A percentile compares a stretch with the other conserved stretches of the same genome.
Evolutionary conservation across 768 basidiomycete species (phyloP).

Genomic region (Strobilomyces echinocephalus): DNA sequence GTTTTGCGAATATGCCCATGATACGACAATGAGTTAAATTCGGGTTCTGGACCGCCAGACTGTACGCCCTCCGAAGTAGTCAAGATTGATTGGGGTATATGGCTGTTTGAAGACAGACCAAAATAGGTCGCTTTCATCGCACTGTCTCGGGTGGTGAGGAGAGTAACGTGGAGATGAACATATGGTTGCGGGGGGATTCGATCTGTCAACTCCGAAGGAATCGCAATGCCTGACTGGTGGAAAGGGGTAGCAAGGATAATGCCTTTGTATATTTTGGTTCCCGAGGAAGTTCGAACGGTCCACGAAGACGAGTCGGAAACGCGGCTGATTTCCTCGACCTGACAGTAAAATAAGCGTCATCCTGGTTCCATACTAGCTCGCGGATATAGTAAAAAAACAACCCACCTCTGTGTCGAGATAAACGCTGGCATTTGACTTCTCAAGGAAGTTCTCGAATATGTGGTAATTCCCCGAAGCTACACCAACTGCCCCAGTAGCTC

Average conservation of each 20-base stretch:
- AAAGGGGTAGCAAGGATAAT: conserved; percentile 87
- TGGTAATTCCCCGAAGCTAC: conserved; percentile 79
- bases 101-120: conserved; percentile 39
- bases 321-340: conserved; percentile 53
- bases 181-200: conserved; percentile 70
- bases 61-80: conserved; percentile 65
- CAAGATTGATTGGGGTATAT: conserved; percentile 60
- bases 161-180: conserved; percentile 82
- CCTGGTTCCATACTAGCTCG: neutral
- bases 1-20: conserved; percentile 48
- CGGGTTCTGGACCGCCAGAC: conserved; percentile 54
- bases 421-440: conserved; percentile 62
- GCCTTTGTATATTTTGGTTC: conserved; percentile 54
- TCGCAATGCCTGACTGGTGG: conserved; percentile 56
- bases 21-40: conserved; percentile 86
- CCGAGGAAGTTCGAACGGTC: conserved; percentile 47
- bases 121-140: conserved; percentile 66
- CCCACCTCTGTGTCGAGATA: conserved; percentile 65
- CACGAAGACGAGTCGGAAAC: conserved; percentile 45
- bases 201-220: conserved; percentile 45
- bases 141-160: conserved; percentile 72
- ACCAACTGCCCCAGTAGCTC: conserved; percentile 58
- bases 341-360: neutral
- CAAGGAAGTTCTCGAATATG: conserved; percentile 79
- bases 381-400: neutral